Conservation (phyloP, 2,329 filamentous ascomycete genomes). For the Botrytis paeoniae region DNA sequence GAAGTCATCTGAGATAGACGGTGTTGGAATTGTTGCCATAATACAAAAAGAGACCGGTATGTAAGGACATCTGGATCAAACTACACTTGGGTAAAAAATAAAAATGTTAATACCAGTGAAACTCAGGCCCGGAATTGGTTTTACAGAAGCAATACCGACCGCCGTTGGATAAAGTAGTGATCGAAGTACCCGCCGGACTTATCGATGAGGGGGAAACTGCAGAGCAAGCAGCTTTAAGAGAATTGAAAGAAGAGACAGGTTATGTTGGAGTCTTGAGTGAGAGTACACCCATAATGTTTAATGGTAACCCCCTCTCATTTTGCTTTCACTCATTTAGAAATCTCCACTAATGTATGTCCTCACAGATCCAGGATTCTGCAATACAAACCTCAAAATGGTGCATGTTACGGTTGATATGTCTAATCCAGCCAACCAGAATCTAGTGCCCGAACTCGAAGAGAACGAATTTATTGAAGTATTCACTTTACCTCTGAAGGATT, state of each 20-base stretch:
- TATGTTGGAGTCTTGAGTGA: constrained; percentile 55
- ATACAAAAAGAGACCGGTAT: constrained; percentile 53
- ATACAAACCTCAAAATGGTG: constrained; percentile 59
- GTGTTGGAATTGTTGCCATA: constrained; percentile 70
- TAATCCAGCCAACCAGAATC: constrained; percentile 45
- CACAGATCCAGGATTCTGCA: constrained; percentile 60
- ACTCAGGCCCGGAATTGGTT: constrained; percentile 51
- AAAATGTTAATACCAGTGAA: background rate
- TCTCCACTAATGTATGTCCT: background rate
- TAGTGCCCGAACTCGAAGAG: constrained; percentile 47
- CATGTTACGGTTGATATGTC: constrained; percentile 49
- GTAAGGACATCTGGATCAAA: background rate
- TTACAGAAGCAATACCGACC: constrained; percentile 67
- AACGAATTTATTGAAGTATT: constrained; percentile 54
- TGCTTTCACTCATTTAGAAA: background rate
- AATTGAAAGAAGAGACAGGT: constrained; percentile 65
- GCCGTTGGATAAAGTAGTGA: constrained; percentile 55
- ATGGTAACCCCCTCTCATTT: constrained; percentile 42
- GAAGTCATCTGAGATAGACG: constrained; percentile 60
- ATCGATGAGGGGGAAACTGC: constrained; percentile 60
- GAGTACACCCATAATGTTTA: constrained; percentile 64
- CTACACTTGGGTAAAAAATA: background rate
- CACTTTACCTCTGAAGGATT: constrained; percentile 44
- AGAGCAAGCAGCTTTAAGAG: constrained; percentile 59
- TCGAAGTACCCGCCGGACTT: constrained; percentile 64